Percentiles rank a stretch among this genome's conserved stretches.
Conservation (phyloP, 257 asterid genomes). For the Solanum arcanum region DNA sequence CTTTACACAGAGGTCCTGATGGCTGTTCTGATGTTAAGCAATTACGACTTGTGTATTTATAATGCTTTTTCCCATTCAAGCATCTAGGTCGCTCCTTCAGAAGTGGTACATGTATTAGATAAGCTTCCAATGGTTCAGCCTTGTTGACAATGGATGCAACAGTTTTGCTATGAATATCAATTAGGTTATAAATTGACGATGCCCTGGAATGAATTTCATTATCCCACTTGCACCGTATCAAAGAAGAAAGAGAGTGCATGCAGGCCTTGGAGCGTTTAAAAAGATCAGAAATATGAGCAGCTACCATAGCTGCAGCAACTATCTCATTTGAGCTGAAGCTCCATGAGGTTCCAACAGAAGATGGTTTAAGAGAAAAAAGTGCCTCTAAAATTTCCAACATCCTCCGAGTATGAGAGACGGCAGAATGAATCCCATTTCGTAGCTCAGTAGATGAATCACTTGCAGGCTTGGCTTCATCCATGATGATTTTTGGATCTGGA, state of each 20-base stretch:
- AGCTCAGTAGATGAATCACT: slow-evolving; percentile 40
- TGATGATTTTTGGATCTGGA: slow-evolving; percentile 18
- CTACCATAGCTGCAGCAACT: slow-evolving; percentile 99
- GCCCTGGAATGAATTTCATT: slow-evolving; percentile 74
- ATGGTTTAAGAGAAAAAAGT: slow-evolving; percentile 89
- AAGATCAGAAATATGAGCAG: slow-evolving; percentile 94
- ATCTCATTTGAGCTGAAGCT: slow-evolving; percentile 90
- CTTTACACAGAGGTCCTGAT: slow-evolving; percentile 27
- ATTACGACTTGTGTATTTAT: slow-evolving; percentile 36
- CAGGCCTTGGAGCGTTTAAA: slow-evolving; percentile 90
- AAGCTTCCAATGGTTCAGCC: slow-evolving; percentile 96
- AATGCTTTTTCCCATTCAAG: slow-evolving; percentile 46
- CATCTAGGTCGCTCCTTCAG: slow-evolving; percentile 36
- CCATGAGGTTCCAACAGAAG: slow-evolving; percentile 88
- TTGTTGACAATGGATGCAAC: slow-evolving; percentile 87
- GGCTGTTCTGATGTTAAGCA: slow-evolving; percentile 40
- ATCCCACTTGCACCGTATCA: slow-evolving; percentile 92
- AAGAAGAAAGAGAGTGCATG: slow-evolving; percentile 76
- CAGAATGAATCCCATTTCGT: slow-evolving; percentile 62
- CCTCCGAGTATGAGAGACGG: slow-evolving; percentile 80
- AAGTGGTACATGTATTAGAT: slow-evolving; percentile 47
- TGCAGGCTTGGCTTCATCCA: slow-evolving; percentile 29
- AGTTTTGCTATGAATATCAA: slow-evolving; percentile 85
- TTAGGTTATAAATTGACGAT: slow-evolving; percentile 82
- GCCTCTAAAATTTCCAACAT: slow-evolving; percentile 87